Evolutionary conservation across 1,284 basidiomycete genomes (phyloP).

Genomic region (Puccinia polysora): DNA sequence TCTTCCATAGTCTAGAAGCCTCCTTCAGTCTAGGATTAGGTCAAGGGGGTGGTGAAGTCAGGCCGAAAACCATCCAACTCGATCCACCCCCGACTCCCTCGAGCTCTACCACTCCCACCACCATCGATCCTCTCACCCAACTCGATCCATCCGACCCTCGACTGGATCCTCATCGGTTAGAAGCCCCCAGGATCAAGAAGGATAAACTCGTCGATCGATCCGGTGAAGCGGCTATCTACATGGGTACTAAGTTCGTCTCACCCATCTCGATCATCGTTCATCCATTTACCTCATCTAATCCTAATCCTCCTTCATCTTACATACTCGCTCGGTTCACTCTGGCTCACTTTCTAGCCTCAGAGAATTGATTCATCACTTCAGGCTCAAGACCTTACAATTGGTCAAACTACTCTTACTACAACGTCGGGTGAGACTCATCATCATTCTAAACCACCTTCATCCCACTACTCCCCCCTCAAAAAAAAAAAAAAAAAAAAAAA

Average conservation of each 20-base stretch:
- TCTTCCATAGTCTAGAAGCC: constrained; percentile 52
- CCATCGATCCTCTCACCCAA: no score
- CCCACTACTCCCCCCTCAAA: constrained; percentile 9
- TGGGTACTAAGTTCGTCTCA: constrained; percentile 43
- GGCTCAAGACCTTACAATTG: constrained; percentile 86
- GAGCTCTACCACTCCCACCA: constrained; percentile 50
- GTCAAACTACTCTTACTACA: constrained; percentile 92
- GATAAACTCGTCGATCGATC: constrained; percentile 46
- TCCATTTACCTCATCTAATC: background rate
- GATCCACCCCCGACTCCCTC: background rate
- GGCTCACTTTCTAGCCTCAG: constrained; percentile 62
- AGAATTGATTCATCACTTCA: constrained; percentile 87
- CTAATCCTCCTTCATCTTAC: background rate
- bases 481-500: no score
- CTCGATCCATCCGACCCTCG: background rate
- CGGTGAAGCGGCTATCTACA: constrained; percentile 45
- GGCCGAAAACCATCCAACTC: constrained; percentile 55
- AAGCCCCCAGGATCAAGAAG: constrained; percentile 10
- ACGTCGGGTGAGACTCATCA: constrained; percentile 60
- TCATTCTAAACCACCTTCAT: background rate
- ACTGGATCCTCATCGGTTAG: constrained; percentile 6
- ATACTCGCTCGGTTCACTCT: background rate
- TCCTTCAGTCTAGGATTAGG: constrained; percentile 44
- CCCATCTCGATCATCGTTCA: constrained; percentile 4
- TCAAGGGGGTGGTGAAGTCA: constrained; percentile 47